These are phyloP conservation scores for Mucor irregularis DNA, from an alignment of 371 early-diverging fungal genomes.

Conservation along the genomic window DNA sequence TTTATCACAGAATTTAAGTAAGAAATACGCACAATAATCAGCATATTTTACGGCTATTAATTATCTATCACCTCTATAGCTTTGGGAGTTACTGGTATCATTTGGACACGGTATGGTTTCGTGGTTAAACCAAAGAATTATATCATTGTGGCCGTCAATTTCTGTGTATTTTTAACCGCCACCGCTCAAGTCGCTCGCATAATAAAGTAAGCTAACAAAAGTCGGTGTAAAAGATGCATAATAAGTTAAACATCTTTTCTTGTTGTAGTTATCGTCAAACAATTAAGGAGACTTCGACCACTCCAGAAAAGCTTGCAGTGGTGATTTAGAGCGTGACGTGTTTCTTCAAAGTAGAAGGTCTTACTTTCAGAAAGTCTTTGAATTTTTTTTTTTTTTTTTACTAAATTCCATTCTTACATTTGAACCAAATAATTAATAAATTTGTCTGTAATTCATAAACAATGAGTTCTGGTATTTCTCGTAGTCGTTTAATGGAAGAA, in stretches of 20 bases:
- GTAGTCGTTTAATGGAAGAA: conserved; percentile 87
- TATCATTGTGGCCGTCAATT: conserved; percentile 78
- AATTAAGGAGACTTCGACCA: neutral
- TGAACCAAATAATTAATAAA: no score
- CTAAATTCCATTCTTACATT: neutral
- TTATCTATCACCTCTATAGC: conserved; percentile 40
- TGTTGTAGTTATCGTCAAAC: conserved; percentile 21
- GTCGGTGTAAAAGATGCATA: no score
- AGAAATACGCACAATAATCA: conserved; percentile 1
- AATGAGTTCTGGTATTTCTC: conserved; percentile 75
- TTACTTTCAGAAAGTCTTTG: no score
- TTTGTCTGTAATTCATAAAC: neutral
- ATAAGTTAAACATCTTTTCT: no score
- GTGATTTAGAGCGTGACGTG: neutral
- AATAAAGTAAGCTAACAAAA: conserved; percentile 36
- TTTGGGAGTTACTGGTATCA: conserved; percentile 85
- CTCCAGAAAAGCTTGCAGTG: neutral
- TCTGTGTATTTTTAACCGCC: conserved; percentile 88
- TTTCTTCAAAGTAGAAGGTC: neutral
- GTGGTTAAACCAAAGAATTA: conserved; percentile 89
- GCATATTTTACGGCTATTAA: neutral
- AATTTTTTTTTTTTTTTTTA: conserved; percentile 3
- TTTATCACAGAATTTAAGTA: conserved; percentile 68
- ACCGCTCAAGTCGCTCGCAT: conserved; percentile 69
- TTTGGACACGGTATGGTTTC: conserved; percentile 90